Percentiles rank a stretch among this genome's conserved stretches.
phyloP scores from a whole-genome alignment of 345 rosid species.

The Gossypium sturtianum region DNA sequence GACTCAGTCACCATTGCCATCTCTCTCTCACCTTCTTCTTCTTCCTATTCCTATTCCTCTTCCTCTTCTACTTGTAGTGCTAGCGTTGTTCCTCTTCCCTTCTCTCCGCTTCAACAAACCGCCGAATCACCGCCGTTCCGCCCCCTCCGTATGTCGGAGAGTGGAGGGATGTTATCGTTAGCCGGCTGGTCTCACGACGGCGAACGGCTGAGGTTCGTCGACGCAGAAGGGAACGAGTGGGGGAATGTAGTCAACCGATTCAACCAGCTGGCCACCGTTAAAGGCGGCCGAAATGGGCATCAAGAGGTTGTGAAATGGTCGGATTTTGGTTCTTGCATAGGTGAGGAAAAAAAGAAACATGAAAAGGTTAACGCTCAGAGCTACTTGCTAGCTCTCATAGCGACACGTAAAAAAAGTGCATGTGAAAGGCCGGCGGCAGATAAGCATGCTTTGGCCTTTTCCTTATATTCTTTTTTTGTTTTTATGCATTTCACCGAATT shows the following conservation, averaged over 20 bases:
- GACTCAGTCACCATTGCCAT: neutral
- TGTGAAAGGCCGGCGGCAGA: neutral
- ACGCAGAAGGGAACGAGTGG: slow-evolving; percentile 27
- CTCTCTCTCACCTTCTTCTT: slow-evolving; percentile 11
- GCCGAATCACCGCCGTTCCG: neutral
- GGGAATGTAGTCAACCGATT: slow-evolving; percentile 33
- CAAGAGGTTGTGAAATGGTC: slow-evolving; percentile 34
- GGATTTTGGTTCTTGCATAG: slow-evolving; percentile 42
- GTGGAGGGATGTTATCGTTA: neutral
- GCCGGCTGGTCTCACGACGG: neutral
- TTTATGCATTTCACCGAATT: neutral
- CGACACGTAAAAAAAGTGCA: neutral
- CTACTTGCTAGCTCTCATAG: neutral
- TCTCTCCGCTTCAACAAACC: slow-evolving; percentile 9
- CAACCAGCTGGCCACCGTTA: slow-evolving; percentile 26
- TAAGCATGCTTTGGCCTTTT: neutral
- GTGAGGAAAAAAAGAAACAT: slow-evolving; percentile 11
- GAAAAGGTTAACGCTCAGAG: neutral
- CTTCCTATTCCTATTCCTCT: neutral
- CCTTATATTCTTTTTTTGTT: neutral
- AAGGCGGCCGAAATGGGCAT: neutral
- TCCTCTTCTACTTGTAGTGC: slow-evolving; percentile 17
- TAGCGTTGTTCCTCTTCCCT: slow-evolving; percentile 8
- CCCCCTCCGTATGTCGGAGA: neutral
- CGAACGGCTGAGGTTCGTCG: slow-evolving; percentile 31